phyloP scores from a whole-genome alignment of 352 stramenopile species.

The Phytophthora palmivora region DNA sequence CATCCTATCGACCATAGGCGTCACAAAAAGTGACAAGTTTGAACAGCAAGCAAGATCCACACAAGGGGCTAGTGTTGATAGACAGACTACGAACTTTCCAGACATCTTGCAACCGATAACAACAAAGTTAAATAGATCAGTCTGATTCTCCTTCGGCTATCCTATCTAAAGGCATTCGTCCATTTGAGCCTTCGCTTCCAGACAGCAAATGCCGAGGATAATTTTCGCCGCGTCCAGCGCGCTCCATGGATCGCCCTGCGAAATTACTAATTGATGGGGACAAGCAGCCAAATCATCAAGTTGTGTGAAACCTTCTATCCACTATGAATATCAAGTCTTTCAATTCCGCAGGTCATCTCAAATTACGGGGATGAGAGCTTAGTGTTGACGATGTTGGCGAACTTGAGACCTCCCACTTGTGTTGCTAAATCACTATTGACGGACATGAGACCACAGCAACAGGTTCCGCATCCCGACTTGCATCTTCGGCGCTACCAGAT shows the following conservation, averaged over 20 bases:
- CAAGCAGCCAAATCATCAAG: too few relatives aligned
- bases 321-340: neutral
- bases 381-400: too few relatives aligned
- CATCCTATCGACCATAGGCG: conserved; percentile 13
- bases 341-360: neutral
- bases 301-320: conserved; percentile 21
- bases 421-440: conserved; percentile 15
- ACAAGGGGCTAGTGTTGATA: too few relatives aligned
- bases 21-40: too few relatives aligned
- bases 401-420: conserved; percentile 24
- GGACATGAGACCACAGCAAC: neutral
- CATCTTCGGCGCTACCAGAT: conserved; percentile 35
- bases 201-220: conserved; percentile 28
- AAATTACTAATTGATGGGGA: conserved; percentile 16
- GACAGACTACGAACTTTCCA: too few relatives aligned
- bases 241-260: conserved; percentile 19
- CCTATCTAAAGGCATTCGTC: too few relatives aligned
- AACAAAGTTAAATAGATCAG: too few relatives aligned
- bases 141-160: too few relatives aligned
- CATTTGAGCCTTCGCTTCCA: too few relatives aligned
- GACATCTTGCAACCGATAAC: too few relatives aligned
- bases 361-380: conserved; percentile 4
- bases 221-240: conserved; percentile 22
- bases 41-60: too few relatives aligned
- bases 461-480: conserved; percentile 28